A percentile compares a stretch with the other conserved stretches of the same genome.
Evolutionary conservation across 2,329 filamentous ascomycete species (phyloP).

Genomic region (Xylariaceae sp.): DNA sequence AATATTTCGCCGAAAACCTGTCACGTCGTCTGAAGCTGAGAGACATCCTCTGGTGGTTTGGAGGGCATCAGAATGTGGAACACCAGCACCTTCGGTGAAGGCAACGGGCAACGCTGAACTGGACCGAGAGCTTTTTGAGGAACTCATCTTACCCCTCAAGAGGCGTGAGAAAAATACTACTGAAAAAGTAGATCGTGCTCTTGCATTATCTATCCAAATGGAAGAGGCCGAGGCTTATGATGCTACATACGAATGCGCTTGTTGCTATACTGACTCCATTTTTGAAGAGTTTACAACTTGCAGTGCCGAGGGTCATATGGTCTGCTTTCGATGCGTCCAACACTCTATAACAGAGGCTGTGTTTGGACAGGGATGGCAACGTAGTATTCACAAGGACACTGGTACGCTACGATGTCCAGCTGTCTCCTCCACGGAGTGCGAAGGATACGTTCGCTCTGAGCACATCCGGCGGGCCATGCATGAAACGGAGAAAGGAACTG

Average conservation of each 20-base stretch:
- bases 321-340: conserved; percentile 84
- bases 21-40: conserved; percentile 61
- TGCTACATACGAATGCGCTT: conserved; percentile 73
- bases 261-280: conserved; percentile 74
- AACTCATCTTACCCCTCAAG: conserved; percentile 63
- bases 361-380: conserved; percentile 91
- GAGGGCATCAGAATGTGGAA: conserved; percentile 62
- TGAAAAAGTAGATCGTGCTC: conserved; percentile 57
- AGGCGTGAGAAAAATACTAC: conserved; percentile 50
- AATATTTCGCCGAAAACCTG: conserved; percentile 69
- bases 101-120: conserved; percentile 70
- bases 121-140: conserved; percentile 65
- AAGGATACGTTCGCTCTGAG: conserved; percentile 72
- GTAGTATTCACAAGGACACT: conserved; percentile 74
- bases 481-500: conserved; percentile 71
- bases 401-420: conserved; percentile 87
- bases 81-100: conserved; percentile 66
- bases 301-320: conserved; percentile 70
- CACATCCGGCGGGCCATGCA: conserved; percentile 77
- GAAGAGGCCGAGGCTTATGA: conserved; percentile 64
- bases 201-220: conserved; percentile 62
- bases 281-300: conserved; percentile 81
- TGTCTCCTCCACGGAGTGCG: conserved; percentile 72
- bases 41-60: conserved; percentile 68
- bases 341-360: conserved; percentile 84